Percentiles rank a stretch among this genome's conserved stretches.
These are phyloP conservation scores for Trypanosoma avium DNA, from an alignment of 208 protist genomes.

Conservation along the genomic window DNA sequence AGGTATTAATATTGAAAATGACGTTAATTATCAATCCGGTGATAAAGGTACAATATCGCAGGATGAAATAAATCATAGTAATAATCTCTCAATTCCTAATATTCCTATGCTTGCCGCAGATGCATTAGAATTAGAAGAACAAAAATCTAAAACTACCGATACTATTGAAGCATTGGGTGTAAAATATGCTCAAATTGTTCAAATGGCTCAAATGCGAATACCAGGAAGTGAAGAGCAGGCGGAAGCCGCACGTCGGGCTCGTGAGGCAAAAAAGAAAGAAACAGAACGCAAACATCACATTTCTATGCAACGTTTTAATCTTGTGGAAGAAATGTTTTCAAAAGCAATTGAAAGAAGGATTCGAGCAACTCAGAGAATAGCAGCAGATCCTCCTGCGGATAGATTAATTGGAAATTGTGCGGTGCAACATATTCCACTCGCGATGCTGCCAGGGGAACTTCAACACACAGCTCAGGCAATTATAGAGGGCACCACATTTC, in stretches of 20 bases:
- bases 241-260: slow-evolving; percentile 26
- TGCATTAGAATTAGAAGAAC: too few relatives aligned
- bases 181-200: slow-evolving; percentile 26
- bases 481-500: neutral
- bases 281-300: slow-evolving; percentile 40
- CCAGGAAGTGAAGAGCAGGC: slow-evolving; percentile 18
- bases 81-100: too few relatives aligned
- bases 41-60: neutral
- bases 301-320: slow-evolving; percentile 47
- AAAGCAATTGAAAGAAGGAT: slow-evolving; percentile 60
- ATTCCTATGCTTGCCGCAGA: too few relatives aligned
- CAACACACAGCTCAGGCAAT: slow-evolving; percentile 4
- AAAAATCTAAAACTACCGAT: too few relatives aligned
- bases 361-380: slow-evolving; percentile 67
- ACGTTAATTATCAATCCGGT: neutral
- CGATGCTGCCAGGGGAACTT: slow-evolving; percentile 40
- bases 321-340: slow-evolving; percentile 78
- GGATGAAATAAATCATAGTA: too few relatives aligned
- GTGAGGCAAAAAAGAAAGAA: slow-evolving; percentile 42
- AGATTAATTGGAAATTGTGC: slow-evolving; percentile 72
- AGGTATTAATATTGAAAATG: too few relatives aligned
- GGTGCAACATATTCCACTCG: slow-evolving; percentile 78
- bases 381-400: slow-evolving; percentile 84
- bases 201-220: neutral
- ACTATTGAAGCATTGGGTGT: slow-evolving; percentile 20